Evolutionary conservation across 441 rosid genomes (phyloP).

Genomic region (Theobroma grandiflorum): DNA sequence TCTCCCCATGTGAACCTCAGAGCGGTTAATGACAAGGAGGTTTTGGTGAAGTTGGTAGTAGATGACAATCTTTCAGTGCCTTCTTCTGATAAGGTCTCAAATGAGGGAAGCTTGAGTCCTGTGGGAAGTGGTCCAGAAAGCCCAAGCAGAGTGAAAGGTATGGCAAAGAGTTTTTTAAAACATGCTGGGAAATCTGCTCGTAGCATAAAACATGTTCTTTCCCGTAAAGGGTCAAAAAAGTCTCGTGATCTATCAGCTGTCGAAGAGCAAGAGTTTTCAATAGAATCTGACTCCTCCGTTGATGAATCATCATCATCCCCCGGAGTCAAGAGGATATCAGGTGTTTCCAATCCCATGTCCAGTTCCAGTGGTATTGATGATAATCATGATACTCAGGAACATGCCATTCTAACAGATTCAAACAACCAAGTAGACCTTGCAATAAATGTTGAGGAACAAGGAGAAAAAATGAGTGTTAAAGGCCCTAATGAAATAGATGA

Average conservation of each 20-base stretch:
- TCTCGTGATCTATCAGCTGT: slow-evolving; percentile 25
- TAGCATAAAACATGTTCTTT: slow-evolving; percentile 61
- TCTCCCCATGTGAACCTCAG: slow-evolving; percentile 66
- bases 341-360: slow-evolving; percentile 35
- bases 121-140: slow-evolving; percentile 51
- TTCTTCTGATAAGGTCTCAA: slow-evolving; percentile 43
- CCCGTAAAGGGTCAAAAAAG: slow-evolving; percentile 64
- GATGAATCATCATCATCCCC: slow-evolving; percentile 44
- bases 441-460: slow-evolving; percentile 22
- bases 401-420: slow-evolving; percentile 29
- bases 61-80: slow-evolving; percentile 52
- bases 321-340: slow-evolving; percentile 20
- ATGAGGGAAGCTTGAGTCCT: slow-evolving; percentile 45
- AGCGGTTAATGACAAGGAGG: slow-evolving; percentile 51
- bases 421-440: slow-evolving; percentile 10
- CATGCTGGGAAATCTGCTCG: slow-evolving; percentile 78
- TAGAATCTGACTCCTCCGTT: slow-evolving; percentile 47
- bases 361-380: slow-evolving; percentile 14
- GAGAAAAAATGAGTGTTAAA: slow-evolving; percentile 29
- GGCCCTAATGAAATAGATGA: slow-evolving; percentile 29
- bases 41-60: slow-evolving; percentile 53
- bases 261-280: slow-evolving; percentile 29
- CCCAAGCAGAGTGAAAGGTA: slow-evolving; percentile 59
- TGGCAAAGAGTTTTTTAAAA: slow-evolving; percentile 69
- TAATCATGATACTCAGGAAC: slow-evolving; percentile 29